A percentile compares a stretch with the other conserved stretches of the same genome.
These are phyloP conservation scores for Tuber calosporum DNA, from an alignment of 495 filamentous ascomycete species.

Conservation along the genomic window DNA sequence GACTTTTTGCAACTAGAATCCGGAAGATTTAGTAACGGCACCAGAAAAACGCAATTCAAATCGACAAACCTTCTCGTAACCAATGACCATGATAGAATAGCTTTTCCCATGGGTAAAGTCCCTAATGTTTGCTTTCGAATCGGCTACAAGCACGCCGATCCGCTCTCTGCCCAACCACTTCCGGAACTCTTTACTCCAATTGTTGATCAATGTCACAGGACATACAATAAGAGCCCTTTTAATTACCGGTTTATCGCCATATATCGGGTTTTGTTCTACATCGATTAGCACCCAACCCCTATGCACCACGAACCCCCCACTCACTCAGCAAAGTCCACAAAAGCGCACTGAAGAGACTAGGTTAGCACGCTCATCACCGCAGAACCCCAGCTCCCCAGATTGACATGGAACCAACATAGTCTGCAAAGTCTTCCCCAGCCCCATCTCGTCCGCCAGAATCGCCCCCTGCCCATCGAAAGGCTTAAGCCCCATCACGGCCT, in stretches of 20 bases:
- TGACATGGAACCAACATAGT: conserved; percentile 49
- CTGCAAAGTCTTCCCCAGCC: conserved; percentile 71
- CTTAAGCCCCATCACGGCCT: conserved; percentile 77
- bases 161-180: conserved; percentile 76
- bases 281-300: not conserved
- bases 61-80: conserved; percentile 65
- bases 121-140: conserved; percentile 56
- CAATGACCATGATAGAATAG: conserved; percentile 75
- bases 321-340: conserved; percentile 66
- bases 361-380: not conserved
- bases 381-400: conserved; percentile 3
- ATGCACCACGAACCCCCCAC: conserved; percentile 12
- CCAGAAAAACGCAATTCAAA: not conserved
- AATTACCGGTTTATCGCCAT: conserved; percentile 53
- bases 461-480: conserved; percentile 64
- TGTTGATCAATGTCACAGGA: conserved; percentile 69
- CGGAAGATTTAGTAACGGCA: not conserved
- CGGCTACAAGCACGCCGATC: conserved; percentile 67
- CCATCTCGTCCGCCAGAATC: conserved; percentile 79
- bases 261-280: conserved; percentile 64
- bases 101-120: conserved; percentile 71
- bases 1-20: conserved; percentile 46
- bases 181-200: conserved; percentile 71
- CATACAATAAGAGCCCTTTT: conserved; percentile 78
- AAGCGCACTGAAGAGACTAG: conserved; percentile 45